Evolutionary conservation across 176 grass and related monocot species (phyloP).

Genomic region (Areca catechu): DNA sequence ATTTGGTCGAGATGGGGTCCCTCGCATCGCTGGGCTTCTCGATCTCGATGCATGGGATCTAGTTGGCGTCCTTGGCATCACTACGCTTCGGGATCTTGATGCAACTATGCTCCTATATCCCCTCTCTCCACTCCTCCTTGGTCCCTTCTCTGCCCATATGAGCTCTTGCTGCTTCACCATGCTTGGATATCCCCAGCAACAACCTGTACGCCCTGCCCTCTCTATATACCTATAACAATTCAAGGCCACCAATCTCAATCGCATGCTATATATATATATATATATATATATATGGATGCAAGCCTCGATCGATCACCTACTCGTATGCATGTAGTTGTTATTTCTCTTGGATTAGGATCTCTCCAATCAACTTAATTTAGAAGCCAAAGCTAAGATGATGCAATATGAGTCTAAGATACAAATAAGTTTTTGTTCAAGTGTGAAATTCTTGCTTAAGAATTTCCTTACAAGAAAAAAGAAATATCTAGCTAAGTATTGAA

Average conservation of each 20-base stretch:
- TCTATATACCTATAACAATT: conserved; percentile 33
- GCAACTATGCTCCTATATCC: neutral
- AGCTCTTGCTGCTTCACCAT: conserved; percentile 45
- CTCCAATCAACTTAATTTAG: too few relatives aligned
- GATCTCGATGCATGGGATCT: conserved; percentile 19
- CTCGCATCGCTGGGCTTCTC: conserved; percentile 19
- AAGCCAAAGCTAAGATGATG: too few relatives aligned
- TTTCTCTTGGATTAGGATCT: too few relatives aligned
- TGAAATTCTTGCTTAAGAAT: too few relatives aligned
- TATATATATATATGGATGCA: too few relatives aligned
- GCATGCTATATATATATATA: too few relatives aligned
- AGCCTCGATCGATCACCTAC: neutral
- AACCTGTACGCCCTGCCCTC: conserved; percentile 22
- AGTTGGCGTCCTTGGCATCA: neutral
- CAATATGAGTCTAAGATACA: too few relatives aligned
- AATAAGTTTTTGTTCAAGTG: too few relatives aligned
- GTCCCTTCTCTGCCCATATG: conserved; percentile 56
- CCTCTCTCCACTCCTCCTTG: conserved; percentile 22
- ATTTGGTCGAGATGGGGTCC: conserved; percentile 3
- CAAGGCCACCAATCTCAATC: neutral
- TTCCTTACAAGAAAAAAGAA: too few relatives aligned
- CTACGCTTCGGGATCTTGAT: conserved; percentile 9
- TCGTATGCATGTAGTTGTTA: too few relatives aligned
- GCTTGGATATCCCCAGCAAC: conserved; percentile 13
- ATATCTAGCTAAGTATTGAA: too few relatives aligned